A percentile compares a stretch with the other conserved stretches of the same genome.
Conservation (phyloP, 2,329 filamentous ascomycete species). For the Fusarium proliferatum region DNA sequence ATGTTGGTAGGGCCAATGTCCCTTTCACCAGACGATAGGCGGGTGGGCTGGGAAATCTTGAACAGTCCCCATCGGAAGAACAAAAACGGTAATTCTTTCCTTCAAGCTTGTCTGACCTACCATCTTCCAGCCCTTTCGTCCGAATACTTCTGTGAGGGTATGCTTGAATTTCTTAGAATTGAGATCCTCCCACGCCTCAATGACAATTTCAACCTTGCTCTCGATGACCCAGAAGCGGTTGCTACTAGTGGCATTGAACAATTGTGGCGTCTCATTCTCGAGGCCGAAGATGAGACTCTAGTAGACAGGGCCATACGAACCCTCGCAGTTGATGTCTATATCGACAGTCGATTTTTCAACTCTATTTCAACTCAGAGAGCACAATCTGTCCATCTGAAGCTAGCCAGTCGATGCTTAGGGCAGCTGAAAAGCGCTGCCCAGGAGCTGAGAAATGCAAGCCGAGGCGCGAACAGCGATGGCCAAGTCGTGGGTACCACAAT, state of each 20-base stretch:
- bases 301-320: slow-evolving; percentile 75
- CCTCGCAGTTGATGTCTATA: slow-evolving; percentile 77
- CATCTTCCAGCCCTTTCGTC: slow-evolving; percentile 69
- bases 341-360: slow-evolving; percentile 66
- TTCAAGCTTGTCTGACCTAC: slow-evolving; percentile 63
- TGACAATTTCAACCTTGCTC: slow-evolving; percentile 55
- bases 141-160: slow-evolving; percentile 67
- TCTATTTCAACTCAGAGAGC: slow-evolving; percentile 62
- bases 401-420: slow-evolving; percentile 79
- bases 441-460: slow-evolving; percentile 60
- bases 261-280: slow-evolving; percentile 85
- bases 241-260: slow-evolving; percentile 71
- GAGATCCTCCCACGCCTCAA: slow-evolving; percentile 61
- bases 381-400: slow-evolving; percentile 71
- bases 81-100: slow-evolving; percentile 64
- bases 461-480: slow-evolving; percentile 59
- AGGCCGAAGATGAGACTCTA: slow-evolving; percentile 71
- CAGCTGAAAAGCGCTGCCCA: slow-evolving; percentile 74
- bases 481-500: slow-evolving; percentile 64
- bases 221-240: slow-evolving; percentile 64
- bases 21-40: slow-evolving; percentile 69
- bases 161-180: slow-evolving; percentile 71
- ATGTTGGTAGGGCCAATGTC: slow-evolving; percentile 75
- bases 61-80: slow-evolving; percentile 57
- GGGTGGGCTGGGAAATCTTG: slow-evolving; percentile 76